Evolutionary conservation across 257 asterid genomes (phyloP).

Genomic region (Solanum rostratum): DNA sequence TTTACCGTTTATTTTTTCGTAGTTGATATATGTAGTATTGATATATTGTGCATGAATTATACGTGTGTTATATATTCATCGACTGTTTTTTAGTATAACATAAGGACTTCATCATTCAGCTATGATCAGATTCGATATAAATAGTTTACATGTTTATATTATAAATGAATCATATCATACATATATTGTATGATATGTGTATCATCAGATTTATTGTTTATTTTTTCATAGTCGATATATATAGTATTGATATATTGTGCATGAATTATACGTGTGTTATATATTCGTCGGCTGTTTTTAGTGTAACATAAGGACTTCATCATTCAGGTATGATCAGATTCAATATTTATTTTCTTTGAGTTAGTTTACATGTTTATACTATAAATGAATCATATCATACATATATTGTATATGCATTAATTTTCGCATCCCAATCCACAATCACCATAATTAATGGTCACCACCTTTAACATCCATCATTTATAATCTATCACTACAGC

Average conservation of each 20-base stretch:
- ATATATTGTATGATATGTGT: too few species aligned
- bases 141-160: too few species aligned
- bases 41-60: background rate
- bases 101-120: background rate
- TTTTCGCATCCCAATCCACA: too few species aligned
- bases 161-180: too few species aligned
- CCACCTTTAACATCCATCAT: background rate
- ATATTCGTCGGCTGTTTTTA: background rate
- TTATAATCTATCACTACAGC: background rate
- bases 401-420: too few species aligned
- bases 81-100: background rate
- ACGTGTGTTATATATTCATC: background rate
- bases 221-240: too few species aligned
- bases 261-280: background rate
- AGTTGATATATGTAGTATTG: background rate
- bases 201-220: too few species aligned
- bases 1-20: background rate
- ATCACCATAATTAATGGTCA: background rate
- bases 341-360: background rate
- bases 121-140: background rate
- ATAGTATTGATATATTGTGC: background rate
- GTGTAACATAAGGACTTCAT: background rate
- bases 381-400: too few species aligned
- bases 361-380: too few species aligned
- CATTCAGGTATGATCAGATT: background rate